Conservation (phyloP, 352 stramenopile species). For the Pythium pyrilobum region DNA sequence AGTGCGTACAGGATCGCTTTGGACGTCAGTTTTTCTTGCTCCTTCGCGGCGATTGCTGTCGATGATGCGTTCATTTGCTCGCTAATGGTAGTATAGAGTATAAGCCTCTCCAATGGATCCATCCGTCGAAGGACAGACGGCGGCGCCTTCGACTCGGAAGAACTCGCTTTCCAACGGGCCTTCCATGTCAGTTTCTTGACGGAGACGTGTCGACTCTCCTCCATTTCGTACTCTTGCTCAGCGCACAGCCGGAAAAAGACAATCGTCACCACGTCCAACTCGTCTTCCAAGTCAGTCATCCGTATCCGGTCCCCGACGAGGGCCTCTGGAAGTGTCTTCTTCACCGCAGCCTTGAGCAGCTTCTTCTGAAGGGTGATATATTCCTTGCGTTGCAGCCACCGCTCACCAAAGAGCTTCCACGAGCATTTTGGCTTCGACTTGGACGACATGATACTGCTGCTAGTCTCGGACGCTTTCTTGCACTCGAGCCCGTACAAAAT, state of each 20-base stretch:
- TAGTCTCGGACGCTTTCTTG: constrained; percentile 6
- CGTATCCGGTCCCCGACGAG: constrained; percentile 38
- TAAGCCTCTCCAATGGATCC: constrained; percentile 40
- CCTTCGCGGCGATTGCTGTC: constrained; percentile 33
- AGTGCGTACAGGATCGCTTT: constrained; percentile 62
- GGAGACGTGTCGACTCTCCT: constrained; percentile 60
- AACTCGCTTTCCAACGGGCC: constrained; percentile 43
- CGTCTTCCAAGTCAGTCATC: constrained; percentile 62
- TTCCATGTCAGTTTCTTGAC: constrained; percentile 72
- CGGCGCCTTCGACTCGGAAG: constrained; percentile 1
- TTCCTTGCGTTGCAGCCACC: constrained; percentile 57
- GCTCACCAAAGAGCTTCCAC: constrained; percentile 57
- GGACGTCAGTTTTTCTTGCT: constrained; percentile 36
- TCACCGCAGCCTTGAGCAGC: constrained; percentile 46
- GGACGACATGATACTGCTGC: constrained; percentile 9
- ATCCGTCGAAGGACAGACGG: constrained; percentile 19
- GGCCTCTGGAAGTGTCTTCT: constrained; percentile 46
- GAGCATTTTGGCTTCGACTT: constrained; percentile 21
- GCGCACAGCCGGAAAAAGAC: constrained; percentile 79
- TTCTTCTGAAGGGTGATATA: constrained; percentile 80
- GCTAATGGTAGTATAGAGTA: constrained; percentile 47
- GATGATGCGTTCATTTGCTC: constrained; percentile 63
- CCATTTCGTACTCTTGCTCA: constrained; percentile 53
- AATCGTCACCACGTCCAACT: constrained; percentile 68
- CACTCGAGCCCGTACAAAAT: constrained; percentile 41